These are phyloP conservation scores for Polytrichum formosum DNA, from an alignment of 225 moss, liverwort and hornwort species.

Conservation along the genomic window DNA sequence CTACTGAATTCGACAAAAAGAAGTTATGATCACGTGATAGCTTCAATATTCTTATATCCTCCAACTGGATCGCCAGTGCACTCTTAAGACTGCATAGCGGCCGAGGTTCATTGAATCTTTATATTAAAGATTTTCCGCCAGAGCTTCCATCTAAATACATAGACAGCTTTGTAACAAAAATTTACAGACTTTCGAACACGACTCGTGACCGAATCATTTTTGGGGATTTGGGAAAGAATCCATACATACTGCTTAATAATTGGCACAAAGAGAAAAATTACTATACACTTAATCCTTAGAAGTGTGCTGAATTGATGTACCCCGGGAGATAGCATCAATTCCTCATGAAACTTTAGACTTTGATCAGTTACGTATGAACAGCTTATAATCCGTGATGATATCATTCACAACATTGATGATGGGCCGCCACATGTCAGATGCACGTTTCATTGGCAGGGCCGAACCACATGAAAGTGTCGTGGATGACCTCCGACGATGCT, in stretches of 20 bases:
- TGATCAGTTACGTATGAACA: not conserved
- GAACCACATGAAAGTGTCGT: slow-evolving; percentile 53
- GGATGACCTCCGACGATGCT: slow-evolving; percentile 40
- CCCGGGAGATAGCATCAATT: not conserved
- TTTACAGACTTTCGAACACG: too few species aligned
- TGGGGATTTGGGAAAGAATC: not conserved
- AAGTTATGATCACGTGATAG: too few species aligned
- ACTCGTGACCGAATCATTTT: too few species aligned
- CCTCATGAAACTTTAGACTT: not conserved
- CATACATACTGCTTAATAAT: not conserved
- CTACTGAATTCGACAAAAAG: too few species aligned
- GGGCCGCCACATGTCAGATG: slow-evolving; percentile 20
- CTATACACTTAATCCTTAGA: not conserved
- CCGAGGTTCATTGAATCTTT: too few species aligned
- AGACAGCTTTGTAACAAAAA: too few species aligned
- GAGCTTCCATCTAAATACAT: too few species aligned
- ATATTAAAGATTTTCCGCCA: too few species aligned
- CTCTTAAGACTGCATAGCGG: too few species aligned
- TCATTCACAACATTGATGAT: not conserved
- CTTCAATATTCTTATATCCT: too few species aligned
- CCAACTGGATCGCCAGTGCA: too few species aligned
- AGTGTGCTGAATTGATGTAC: not conserved
- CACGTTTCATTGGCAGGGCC: slow-evolving; percentile 62
- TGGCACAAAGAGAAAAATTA: not conserved
- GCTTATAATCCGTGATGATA: not conserved